Percentiles rank a stretch among this genome's conserved stretches.
phyloP scores from a whole-genome alignment of 805 yeast genomes.

The Debaryomyces maramus region DNA sequence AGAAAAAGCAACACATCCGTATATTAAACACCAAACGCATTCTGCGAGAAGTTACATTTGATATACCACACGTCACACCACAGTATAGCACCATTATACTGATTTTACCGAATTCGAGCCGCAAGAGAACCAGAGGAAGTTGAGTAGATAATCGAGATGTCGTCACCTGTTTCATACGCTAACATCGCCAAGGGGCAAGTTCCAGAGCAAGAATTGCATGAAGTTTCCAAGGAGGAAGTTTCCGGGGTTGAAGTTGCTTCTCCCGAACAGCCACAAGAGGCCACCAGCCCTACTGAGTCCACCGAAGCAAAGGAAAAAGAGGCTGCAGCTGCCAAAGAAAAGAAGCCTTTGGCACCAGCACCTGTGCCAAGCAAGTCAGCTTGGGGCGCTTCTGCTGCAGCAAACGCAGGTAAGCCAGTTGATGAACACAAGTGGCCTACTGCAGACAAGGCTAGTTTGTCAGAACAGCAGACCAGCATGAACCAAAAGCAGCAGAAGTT shows the following conservation, averaged over 20 bases:
- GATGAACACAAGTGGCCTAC: constrained; percentile 48
- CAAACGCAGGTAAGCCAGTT: constrained; percentile 19
- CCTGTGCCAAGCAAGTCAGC: constrained; percentile 46
- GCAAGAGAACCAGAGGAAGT: constrained; percentile 3
- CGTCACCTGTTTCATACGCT: constrained; percentile 39
- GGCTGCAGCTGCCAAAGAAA: constrained; percentile 21
- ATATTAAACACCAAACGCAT: background rate
- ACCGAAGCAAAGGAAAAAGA: constrained; percentile 9
- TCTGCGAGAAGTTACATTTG: background rate
- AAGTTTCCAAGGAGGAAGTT: background rate
- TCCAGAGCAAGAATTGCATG: background rate
- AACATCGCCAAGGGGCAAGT: constrained; percentile 36
- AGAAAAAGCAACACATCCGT: background rate
- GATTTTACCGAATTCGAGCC: constrained; percentile 4
- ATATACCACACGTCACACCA: background rate
- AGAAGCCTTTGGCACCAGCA: constrained; percentile 44
- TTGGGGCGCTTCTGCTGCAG: constrained; percentile 33
- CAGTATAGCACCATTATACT: constrained; percentile 3
- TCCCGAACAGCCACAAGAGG: constrained; percentile 1
- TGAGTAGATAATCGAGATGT: constrained; percentile 13
- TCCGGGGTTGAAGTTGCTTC: background rate
- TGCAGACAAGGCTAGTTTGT: constrained; percentile 31
- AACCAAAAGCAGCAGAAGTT: constrained; percentile 29
- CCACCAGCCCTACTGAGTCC: constrained; percentile 7
- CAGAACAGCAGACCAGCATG: constrained; percentile 12